Conservation (phyloP, 148 eudicot species). For the Rhododendron simsii region DNA sequence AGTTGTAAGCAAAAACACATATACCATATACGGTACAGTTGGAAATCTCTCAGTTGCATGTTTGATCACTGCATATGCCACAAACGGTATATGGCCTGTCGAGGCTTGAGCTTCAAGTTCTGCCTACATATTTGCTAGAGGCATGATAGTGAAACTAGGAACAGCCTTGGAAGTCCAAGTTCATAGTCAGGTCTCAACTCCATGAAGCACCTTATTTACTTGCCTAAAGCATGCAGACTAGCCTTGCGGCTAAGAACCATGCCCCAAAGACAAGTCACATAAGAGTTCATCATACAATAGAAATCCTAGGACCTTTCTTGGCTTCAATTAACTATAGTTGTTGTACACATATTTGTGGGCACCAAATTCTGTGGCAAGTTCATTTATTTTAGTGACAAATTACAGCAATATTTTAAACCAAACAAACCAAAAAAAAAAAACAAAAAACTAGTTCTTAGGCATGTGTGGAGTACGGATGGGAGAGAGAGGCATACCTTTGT, state of each 20-base stretch:
- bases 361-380: background rate
- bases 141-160: background rate
- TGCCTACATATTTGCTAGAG: background rate
- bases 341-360: background rate
- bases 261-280: background rate
- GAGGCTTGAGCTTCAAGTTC: background rate
- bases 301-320: background rate
- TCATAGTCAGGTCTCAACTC: background rate
- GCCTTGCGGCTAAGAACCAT: background rate
- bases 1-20: background rate
- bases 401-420: background rate
- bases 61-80: background rate
- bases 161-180: background rate
- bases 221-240: background rate
- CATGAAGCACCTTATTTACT: background rate
- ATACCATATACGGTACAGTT: background rate
- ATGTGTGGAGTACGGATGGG: background rate
- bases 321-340: background rate
- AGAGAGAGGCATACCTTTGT: conserved; percentile 59
- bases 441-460: background rate
- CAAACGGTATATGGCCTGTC: background rate
- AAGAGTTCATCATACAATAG: background rate
- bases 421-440: background rate
- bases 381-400: background rate
- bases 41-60: background rate